phyloP scores from a whole-genome alignment of 768 basidiomycete genomes.

The Rhizopogon vesiculosus region DNA sequence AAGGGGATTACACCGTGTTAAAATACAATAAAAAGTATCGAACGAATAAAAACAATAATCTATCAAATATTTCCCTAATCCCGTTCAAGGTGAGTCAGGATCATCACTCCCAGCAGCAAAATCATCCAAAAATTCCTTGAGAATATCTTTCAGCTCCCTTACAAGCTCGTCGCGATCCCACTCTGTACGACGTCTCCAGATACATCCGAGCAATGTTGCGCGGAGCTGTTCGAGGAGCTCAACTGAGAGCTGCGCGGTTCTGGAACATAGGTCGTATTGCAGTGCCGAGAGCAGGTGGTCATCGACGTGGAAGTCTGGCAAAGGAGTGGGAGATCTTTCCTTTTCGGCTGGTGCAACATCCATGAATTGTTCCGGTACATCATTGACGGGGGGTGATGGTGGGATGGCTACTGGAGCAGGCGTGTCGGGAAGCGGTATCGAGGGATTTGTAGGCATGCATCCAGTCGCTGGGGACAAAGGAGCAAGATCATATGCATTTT shows the following conservation, averaged over 20 bases:
- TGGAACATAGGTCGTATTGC: slow-evolving; percentile 39
- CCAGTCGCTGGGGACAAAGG: neutral
- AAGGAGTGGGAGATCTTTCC: slow-evolving; percentile 61
- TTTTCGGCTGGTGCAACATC: slow-evolving; percentile 31
- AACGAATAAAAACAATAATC: slow-evolving; percentile 12
- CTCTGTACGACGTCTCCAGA: slow-evolving; percentile 79
- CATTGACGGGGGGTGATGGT: neutral
- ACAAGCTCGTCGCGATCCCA: slow-evolving; percentile 80
- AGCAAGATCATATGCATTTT: neutral
- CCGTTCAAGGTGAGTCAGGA: slow-evolving; percentile 3
- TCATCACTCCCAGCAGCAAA: slow-evolving; percentile 28
- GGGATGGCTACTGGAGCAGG: neutral
- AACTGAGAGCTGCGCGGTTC: slow-evolving; percentile 61
- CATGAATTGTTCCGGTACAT: slow-evolving; percentile 11
- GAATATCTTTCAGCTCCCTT: slow-evolving; percentile 41
- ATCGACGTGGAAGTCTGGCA: slow-evolving; percentile 75
- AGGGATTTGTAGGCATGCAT: neutral
- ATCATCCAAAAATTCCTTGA: slow-evolving; percentile 60
- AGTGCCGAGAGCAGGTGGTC: slow-evolving; percentile 46
- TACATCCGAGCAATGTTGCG: slow-evolving; percentile 68
- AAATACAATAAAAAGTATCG: slow-evolving; percentile 11
- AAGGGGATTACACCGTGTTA: slow-evolving; percentile 3
- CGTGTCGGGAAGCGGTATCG: neutral
- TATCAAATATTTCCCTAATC: neutral
- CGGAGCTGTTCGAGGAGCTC: slow-evolving; percentile 95